Base-by-base conservation (phyloP, 2,329 filamentous ascomycete species). In the Pseudodiploospora longispora region DNA sequence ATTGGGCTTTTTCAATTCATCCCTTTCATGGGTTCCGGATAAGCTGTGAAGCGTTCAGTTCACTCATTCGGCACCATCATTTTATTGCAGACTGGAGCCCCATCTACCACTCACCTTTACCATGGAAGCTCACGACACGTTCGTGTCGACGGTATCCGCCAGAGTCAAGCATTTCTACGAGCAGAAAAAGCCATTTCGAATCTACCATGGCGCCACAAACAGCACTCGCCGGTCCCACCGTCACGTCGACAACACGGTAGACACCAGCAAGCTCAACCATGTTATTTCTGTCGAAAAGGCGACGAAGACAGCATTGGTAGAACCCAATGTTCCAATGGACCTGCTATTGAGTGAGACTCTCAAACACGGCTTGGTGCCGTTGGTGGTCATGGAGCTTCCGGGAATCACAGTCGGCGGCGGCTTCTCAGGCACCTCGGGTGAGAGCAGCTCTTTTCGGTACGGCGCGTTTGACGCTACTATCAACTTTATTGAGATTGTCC, bases 171-270 rank as follows among this genome's bases (percentile, higher is more conserved):
- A 66, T 4, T 76, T 77, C 51, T 58, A 70, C 42, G 55, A 61
- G 3, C 58, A 53, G 6, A 60, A 66, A 46, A 60, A 68, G 56
- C 76, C 82, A 3, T 89, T 86, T 62, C 75, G 83, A n/a, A 82
- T 89, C 57, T 85, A 80, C 54, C 85, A 89, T 63, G 85, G 85
- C 48, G 80, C 82, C 0, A 88, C 85, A 28, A 88, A 87, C 65
- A 86, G 80, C 62, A 89, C 85, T 33, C 80, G 85, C 6, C 72
- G 74, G 28, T 71, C 71, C 6, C 64, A 68, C 19, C 70, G 70
- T 30, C 63, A 61, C 38, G 58, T 61, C 9, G 70, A 72, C 57
- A 76, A 76, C 53, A 75, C 79, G 7, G 70, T 90, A 44, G 82
- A 87, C 59, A 87, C 82, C 33, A 83, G 80, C 61, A 56, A 59